Base-by-base conservation (phyloP, 305 asterid species). In the Withania somnifera region DNA sequence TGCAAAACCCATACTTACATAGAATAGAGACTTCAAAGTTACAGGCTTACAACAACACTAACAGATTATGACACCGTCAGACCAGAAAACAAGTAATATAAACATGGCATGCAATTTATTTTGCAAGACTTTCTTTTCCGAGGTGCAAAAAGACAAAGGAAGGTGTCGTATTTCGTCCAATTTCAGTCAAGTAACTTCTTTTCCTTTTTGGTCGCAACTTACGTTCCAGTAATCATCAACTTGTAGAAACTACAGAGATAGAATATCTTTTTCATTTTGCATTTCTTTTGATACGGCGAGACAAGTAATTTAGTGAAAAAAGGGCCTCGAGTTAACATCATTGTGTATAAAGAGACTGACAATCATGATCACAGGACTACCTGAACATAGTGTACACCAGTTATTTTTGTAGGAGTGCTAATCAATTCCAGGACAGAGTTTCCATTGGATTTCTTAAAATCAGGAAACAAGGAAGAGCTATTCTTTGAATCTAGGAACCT, bases 321-420 rank as follows among this genome's bases (percentile, higher is more conserved):
- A 28, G 1, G 24, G 14, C 10, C 20, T 45, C 45, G 17, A 28
- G 42, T 75, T 47, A 42, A 50, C 42, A 75, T 28, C 15, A 75
- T 4, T 26, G 47, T 50, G 36, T 4, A 2, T 73, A 73, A 71
- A 75, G 3, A 47, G 45, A 34, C 26, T 9, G 79, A 28, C 50
- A 50, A 24, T 26, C 17, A 2, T 15, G 45, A 75, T 75, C 61
- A 30, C 42, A 75, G 61, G 22, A 78, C 76, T 88, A 94, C 99
- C 98, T 97, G 98, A 87, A 97, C 95, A 90, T 95, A 97, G 91
- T 97, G 99, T 79, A 97, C 99, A 60, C 98, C 99, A 52, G 90
- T 90, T 83, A 97, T 92, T 91, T 97, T 97, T 78, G 99, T 97
- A 67, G 96, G 97, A 19, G 93, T 87, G 80, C 96, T 95, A 77